Evolutionary conservation across 1,139 yeast genomes (phyloP), one percentile per base, ranked within the genome.

Genomic region (Martiniozyma asiatica): DNA sequence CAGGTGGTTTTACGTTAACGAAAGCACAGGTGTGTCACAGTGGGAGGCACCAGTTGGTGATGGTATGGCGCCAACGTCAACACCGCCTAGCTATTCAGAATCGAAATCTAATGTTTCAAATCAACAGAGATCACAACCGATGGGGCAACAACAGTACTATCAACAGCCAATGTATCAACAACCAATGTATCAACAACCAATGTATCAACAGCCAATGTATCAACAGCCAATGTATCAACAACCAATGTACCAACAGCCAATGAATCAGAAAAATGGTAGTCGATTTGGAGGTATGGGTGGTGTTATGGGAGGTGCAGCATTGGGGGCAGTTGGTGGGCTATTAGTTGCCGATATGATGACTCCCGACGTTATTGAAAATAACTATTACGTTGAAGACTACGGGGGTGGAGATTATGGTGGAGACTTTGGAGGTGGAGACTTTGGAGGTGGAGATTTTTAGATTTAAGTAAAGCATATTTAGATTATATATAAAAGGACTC

Each of bases 1-100:
- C 12, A 48, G 44, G 39, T 77, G 75, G 73, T 78, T 66, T 53
- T 87, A 76, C 47, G 94, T 87, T 15, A 63, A 85, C 45, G 57
- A 78, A 42, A 46, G 62, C 12, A 68, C 82, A n/a, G 77, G 80
- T 38, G 60, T 70, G 42, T 81, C 95, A 0, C 95, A 84, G 53
- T 87, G 97, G 97, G 94, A 82, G 33, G 70, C 75, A 10, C 96
- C 96, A 4, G 37, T 47, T 7, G 85, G 81, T 13, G 17, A 24
- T 6, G 13, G 7, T 5, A 52, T 44, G 11, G 54, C 59, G 5
- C 56, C 62, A 27, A 56, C 63, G 3, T 20, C 32, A 14, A 25
- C 16, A 14, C 27, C 24, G 13, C 10, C 19, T 6, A 26, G 24
- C 26, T 43, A 45, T 20, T 44, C 48, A 33, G 44, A 28, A 38